Evolutionary conservation across 2,329 filamentous ascomycete species (phyloP).

Genomic region (Talaromyces sp.): DNA sequence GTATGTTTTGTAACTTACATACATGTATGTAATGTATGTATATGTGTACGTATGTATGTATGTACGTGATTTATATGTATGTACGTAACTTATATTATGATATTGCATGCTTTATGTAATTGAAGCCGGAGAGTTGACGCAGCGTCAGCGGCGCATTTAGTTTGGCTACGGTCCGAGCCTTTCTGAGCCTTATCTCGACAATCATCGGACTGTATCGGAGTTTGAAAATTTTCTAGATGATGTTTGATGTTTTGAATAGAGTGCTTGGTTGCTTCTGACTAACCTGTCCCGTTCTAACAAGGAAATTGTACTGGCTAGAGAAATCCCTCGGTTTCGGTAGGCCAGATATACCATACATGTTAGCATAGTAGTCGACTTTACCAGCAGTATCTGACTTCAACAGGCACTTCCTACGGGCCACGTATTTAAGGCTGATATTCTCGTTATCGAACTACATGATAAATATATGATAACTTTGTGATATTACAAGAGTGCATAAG

Average conservation of each 20-base stretch:
- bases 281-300: neutral
- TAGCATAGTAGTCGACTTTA: neutral
- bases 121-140: neutral
- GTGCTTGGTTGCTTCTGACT: neutral
- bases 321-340: neutral
- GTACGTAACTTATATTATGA: neutral
- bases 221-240: neutral
- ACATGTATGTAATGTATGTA: neutral
- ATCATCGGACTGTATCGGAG: too few relatives aligned
- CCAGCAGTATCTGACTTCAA: neutral
- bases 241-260: neutral
- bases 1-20: neutral
- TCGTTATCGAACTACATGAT: slow-evolving; percentile 3
- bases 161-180: neutral
- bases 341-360: neutral
- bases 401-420: neutral
- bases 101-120: neutral
- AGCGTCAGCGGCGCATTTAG: neutral
- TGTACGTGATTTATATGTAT: neutral
- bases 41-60: neutral
- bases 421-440: neutral
- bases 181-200: neutral
- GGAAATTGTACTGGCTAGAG: neutral
- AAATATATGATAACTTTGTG: neutral
- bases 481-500: slow-evolving; percentile 5